Conservation (phyloP, 2,329 filamentous ascomycete genomes). For the Phialophora tarda region DNA sequence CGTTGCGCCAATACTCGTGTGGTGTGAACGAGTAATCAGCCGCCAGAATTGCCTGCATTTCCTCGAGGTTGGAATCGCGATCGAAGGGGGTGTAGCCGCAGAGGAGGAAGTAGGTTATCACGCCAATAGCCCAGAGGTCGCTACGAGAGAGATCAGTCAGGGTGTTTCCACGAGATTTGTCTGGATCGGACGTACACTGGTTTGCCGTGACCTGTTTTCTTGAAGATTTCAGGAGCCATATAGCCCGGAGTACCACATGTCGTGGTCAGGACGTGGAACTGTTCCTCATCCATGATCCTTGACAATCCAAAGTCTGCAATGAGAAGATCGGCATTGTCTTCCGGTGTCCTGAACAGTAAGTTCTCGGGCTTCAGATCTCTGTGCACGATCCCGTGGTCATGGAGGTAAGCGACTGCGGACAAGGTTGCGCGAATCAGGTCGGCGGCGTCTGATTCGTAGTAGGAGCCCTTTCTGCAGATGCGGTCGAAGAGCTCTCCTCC, state of each 20-base stretch:
- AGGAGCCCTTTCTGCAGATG: constrained; percentile 97
- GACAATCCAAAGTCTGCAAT: constrained; percentile 97
- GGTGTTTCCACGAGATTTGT: neutral
- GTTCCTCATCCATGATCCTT: constrained; percentile 98
- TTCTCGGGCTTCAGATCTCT: constrained; percentile 98
- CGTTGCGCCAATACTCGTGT: constrained; percentile 93
- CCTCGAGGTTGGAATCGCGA: constrained; percentile 94
- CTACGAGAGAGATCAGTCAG: constrained; percentile 45
- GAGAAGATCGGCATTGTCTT: constrained; percentile 94
- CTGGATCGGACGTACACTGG: constrained; percentile 69
- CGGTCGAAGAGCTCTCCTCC: constrained; percentile 97
- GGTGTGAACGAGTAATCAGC: constrained; percentile 97
- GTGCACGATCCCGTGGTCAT: constrained; percentile 98
- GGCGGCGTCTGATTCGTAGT: constrained; percentile 96
- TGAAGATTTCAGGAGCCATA: constrained; percentile 99
- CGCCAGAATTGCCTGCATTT: constrained; percentile 98
- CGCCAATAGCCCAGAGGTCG: constrained; percentile 96
- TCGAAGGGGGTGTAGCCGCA: constrained; percentile 99
- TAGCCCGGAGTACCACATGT: constrained; percentile 98
- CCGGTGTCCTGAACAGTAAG: constrained; percentile 91
- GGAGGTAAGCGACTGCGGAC: constrained; percentile 96
- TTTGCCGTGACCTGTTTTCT: constrained; percentile 97
- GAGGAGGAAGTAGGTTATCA: constrained; percentile 97
- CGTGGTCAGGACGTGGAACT: constrained; percentile 96
- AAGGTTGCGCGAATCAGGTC: constrained; percentile 93